Conservation (phyloP, 2,329 filamentous ascomycete genomes). For the Microsporum ferrugineum region DNA sequence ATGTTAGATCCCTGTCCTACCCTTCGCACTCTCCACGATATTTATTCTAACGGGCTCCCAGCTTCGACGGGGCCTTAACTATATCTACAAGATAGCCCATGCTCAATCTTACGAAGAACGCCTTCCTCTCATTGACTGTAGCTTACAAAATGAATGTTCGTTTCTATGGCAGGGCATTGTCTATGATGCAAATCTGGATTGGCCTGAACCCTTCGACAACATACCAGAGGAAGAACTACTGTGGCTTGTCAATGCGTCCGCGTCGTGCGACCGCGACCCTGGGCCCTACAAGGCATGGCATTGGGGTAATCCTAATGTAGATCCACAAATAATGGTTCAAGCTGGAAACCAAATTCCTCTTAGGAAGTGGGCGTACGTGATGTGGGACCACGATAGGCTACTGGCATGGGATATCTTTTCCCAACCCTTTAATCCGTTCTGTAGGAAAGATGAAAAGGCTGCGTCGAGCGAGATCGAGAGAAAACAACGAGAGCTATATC, state of each 20-base stretch:
- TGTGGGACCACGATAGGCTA: not conserved
- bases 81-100: too few species aligned
- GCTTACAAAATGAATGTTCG: not conserved
- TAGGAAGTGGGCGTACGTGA: not conserved
- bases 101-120: too few species aligned
- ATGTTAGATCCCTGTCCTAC: too few species aligned
- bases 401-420: not conserved
- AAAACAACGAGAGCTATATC: too few species aligned
- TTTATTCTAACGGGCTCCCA: too few species aligned
- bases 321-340: not conserved
- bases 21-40: too few species aligned
- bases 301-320: not conserved
- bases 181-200: not conserved
- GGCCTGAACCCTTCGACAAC: not conserved
- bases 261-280: not conserved
- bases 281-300: not conserved
- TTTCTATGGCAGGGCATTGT: not conserved
- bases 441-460: too few species aligned
- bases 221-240: not conserved
- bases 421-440: not conserved
- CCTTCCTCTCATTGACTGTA: too few species aligned
- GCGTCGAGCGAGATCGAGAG: too few species aligned
- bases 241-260: not conserved
- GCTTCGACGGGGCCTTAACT: too few species aligned
- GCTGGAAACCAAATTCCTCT: not conserved